Evolutionary conservation across 1,284 basidiomycete genomes (phyloP), one percentile per base, ranked within the genome.

Genomic region (Austropuccinia psidii): DNA sequence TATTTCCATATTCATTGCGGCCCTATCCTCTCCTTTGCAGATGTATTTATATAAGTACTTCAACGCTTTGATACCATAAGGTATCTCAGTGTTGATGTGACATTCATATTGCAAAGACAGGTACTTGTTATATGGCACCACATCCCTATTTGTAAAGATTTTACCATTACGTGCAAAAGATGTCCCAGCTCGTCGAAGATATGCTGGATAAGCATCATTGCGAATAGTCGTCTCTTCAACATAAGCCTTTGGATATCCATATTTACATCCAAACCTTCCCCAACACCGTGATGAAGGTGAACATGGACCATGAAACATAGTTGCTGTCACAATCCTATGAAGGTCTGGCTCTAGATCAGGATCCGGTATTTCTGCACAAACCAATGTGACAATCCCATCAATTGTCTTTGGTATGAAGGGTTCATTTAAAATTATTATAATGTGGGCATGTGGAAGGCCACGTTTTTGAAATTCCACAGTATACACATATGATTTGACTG

Each of bases 31-130:
- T 0, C 54, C 66, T 29, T 69, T 68, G 13, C 24, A 37, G 0
- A 68, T 41, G 24, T 68, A 57, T 33, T 68, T 68, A 41, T 54
- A 68, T 1, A 68, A 21, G 17, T 68, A 68, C 17, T 55, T 57
- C 7, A 52, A 29, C 1, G 49, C 35, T 8, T 24, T 55, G 3
- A 29, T 27, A 21, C 39, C 45, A 15, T 43, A 24, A 0, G 66
- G 50, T 6, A 68, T 41, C 19, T 68, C 66, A 0, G 57, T 52
- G 45, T 68, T 68, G 5, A 68, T 68, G 29, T 68, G 52, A n/a
- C 66, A 68, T 17, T 68, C 19, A n/a, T n/a, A 31, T 7, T 41
- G n/a, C 29, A 55, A 9, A 1, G 17, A 43, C 1, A 68, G n/a
- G 21, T 55, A 68, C 21, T 41, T 54, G 19, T 68, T 68, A 19